Evolutionary conservation across 768 basidiomycete genomes (phyloP), one percentile per base, ranked within the genome.

Genomic region (Suillus spraguei): DNA sequence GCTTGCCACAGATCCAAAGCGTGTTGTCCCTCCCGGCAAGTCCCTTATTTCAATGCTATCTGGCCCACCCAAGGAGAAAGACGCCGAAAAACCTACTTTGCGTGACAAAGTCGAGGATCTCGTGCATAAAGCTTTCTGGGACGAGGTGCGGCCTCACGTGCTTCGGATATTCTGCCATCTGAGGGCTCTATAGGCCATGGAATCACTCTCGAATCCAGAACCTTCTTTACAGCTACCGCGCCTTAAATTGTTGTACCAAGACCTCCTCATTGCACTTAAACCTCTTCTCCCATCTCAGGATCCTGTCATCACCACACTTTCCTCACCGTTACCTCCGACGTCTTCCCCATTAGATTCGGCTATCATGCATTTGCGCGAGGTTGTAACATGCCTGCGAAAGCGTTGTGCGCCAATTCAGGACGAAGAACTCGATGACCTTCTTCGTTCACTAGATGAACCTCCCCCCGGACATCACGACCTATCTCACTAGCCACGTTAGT

Each of bases 341-440:
- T 84, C 88, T 1, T 85, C 87, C 1, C 90, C 89, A 0, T 77
- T 92, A 17, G 80, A 82, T 52, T 87, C 88, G 22, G 79, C 83
- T 20, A 67, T 85, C n/a, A 74, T 72, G 36, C 77, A 87, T 61
- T 77, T 91, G 33, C 81, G 80, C 36, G 87, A 88, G 60, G 75
- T 87, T 11, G 73, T 91, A 13, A 53, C 64, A 8, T 78, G 81
- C 32, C 75, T 92, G 14, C 81, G 81, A 20, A 72, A 84, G 68
- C 85, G 90, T 54, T 91, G 89, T 60, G 88, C 90, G 2, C 90
- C 91, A 7, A 76, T 82, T 20, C 82, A 89, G 41, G 91, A 92
- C 67, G 66, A 75, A 14, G 75, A 79, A 32, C 76, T 91, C 20
- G 84, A 88, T 62, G 67, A 69, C 4, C 69, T 88, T 49, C 69